These are phyloP conservation scores for Pestalotiopsis sp. DNA, from an alignment of 2,329 filamentous ascomycete genomes.

Conservation along the genomic window DNA sequence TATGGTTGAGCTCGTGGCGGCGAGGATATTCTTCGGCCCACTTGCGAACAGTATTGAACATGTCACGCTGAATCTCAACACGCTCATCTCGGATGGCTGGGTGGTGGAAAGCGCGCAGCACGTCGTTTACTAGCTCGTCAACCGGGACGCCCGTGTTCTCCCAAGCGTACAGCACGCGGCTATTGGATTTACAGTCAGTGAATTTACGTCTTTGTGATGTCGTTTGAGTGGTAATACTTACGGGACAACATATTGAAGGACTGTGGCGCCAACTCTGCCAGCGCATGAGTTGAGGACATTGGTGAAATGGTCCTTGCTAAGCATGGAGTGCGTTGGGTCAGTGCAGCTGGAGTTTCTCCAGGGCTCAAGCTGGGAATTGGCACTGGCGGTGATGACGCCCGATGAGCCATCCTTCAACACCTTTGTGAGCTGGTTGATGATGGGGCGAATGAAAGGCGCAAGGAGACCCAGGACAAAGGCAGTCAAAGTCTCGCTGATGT, in stretches of 20 bases:
- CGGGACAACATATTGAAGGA: slow-evolving; percentile 86
- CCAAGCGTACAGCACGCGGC: slow-evolving; percentile 88
- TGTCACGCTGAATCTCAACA: slow-evolving; percentile 80
- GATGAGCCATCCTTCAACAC: slow-evolving; percentile 85
- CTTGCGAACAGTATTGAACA: slow-evolving; percentile 83
- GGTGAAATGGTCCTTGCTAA: slow-evolving; percentile 84
- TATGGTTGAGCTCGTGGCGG: slow-evolving; percentile 67
- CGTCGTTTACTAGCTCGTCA: slow-evolving; percentile 81
- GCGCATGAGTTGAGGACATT: slow-evolving; percentile 78
- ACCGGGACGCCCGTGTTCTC: slow-evolving; percentile 83
- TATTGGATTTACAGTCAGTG: slow-evolving; percentile 34
- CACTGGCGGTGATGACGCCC: slow-evolving; percentile 67
- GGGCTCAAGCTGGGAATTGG: slow-evolving; percentile 75
- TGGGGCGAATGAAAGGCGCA: slow-evolving; percentile 87
- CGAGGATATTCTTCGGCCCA: slow-evolving; percentile 77
- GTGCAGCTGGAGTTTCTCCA: slow-evolving; percentile 78
- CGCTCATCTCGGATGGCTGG: slow-evolving; percentile 77
- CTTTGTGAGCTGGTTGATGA: slow-evolving; percentile 86
- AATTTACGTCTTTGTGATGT: background rate
- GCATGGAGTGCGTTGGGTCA: slow-evolving; percentile 80
- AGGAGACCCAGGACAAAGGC: slow-evolving; percentile 89
- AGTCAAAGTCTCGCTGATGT: slow-evolving; percentile 90
- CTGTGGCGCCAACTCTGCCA: slow-evolving; percentile 72
- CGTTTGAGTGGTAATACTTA: slow-evolving; percentile 39
- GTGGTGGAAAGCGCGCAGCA: slow-evolving; percentile 86